Conservation (phyloP, 331 rosid genomes). For the Pyracantha coccinea region DNA sequence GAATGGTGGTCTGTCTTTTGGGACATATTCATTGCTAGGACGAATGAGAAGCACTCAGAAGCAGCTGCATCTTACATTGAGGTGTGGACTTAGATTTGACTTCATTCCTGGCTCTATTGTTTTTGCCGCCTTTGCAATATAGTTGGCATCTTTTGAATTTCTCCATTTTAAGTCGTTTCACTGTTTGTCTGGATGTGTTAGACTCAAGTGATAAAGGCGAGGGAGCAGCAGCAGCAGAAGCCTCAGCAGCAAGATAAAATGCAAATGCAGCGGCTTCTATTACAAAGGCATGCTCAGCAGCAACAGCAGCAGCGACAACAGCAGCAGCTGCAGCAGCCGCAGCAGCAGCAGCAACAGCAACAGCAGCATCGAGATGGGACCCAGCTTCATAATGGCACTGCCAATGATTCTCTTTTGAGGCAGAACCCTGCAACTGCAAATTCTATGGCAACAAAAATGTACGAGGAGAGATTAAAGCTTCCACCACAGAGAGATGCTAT, state of each 20-base stretch:
- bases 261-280: constrained; percentile 36
- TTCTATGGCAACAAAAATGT: constrained; percentile 31
- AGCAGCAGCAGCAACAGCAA: constrained; percentile 16
- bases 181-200: constrained; percentile 19
- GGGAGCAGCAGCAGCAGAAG: constrained; percentile 34
- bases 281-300: constrained; percentile 18
- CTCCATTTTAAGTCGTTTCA: neutral
- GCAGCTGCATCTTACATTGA: constrained; percentile 48
- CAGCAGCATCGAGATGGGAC: constrained; percentile 25
- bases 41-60: constrained; percentile 52
- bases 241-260: constrained; percentile 36
- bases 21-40: constrained; percentile 61
- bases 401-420: constrained; percentile 33
- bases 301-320: too few species aligned
- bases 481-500: constrained; percentile 41
- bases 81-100: constrained; percentile 23
- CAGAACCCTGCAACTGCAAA: constrained; percentile 36
- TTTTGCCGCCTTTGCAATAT: constrained; percentile 2
- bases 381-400: constrained; percentile 25
- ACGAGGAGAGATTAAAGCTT: constrained; percentile 38
- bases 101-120: neutral
- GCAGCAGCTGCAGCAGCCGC: neutral
- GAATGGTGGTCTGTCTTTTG: constrained; percentile 30
- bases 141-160: constrained; percentile 10
- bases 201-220: constrained; percentile 46